Percentiles rank a stretch among this genome's conserved stretches.
phyloP scores from a whole-genome alignment of 2,329 filamentous ascomycete genomes.

The Aspergillus fischeri region DNA sequence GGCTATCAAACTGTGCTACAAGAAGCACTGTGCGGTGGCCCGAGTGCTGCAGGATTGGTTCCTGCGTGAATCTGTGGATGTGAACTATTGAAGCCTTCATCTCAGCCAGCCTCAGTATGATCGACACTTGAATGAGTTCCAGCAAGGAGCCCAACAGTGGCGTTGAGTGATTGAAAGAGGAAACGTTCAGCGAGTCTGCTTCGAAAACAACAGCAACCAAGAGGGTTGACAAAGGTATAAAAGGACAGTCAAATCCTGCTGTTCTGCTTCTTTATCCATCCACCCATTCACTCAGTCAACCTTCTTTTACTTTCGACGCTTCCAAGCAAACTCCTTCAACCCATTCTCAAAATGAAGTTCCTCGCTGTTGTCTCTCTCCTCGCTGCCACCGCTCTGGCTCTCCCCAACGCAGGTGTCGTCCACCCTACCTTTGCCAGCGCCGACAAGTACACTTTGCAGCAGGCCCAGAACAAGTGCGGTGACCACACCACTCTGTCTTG shows the following conservation, averaged over 20 bases:
- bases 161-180: neutral
- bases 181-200: neutral
- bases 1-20: neutral
- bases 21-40: neutral
- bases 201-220: neutral
- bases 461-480: conserved; percentile 3
- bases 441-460: neutral
- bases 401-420: neutral
- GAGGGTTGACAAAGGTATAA: conserved; percentile 12
- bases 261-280: conserved; percentile 1
- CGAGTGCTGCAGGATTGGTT: neutral
- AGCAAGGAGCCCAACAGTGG: neutral
- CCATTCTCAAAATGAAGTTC: conserved; percentile 25
- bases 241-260: conserved; percentile 3
- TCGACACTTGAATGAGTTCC: neutral
- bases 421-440: neutral
- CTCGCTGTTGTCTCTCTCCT: conserved; percentile 19
- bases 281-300: neutral
- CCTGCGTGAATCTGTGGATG: neutral
- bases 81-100: neutral
- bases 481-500: conserved; percentile 2
- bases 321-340: conserved; percentile 1
- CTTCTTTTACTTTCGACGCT: neutral
- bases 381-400: conserved; percentile 12
- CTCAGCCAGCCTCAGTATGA: neutral